phyloP scores from a whole-genome alignment of 768 basidiomycete genomes.

The Hypholoma sublateritium region DNA sequence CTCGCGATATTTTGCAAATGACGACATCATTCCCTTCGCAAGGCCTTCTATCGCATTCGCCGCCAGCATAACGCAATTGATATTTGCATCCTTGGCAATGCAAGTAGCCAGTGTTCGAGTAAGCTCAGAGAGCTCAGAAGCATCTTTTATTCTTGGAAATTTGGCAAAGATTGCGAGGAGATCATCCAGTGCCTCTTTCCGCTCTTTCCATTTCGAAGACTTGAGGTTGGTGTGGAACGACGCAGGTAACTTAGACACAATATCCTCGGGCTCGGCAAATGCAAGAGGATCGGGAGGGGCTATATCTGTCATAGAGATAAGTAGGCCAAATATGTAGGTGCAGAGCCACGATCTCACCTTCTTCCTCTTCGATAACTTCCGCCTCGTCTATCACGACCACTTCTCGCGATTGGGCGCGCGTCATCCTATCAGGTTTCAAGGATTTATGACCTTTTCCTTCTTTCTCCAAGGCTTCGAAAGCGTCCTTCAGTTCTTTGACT shows the following conservation, averaged over 20 bases:
- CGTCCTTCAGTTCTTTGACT: slow-evolving; percentile 91
- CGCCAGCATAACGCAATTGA: slow-evolving; percentile 91
- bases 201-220: slow-evolving; percentile 98
- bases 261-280: slow-evolving; percentile 79
- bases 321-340: slow-evolving; percentile 1
- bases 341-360: slow-evolving; percentile 37
- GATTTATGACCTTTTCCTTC: slow-evolving; percentile 84
- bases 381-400: slow-evolving; percentile 44
- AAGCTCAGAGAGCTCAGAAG: slow-evolving; percentile 74
- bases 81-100: slow-evolving; percentile 88
- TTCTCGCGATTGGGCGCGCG: slow-evolving; percentile 75
- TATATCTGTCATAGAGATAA: slow-evolving; percentile 33
- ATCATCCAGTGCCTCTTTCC: slow-evolving; percentile 89
- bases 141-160: slow-evolving; percentile 77
- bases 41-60: slow-evolving; percentile 83
- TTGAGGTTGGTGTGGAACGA: slow-evolving; percentile 73
- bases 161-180: slow-evolving; percentile 67
- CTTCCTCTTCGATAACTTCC: slow-evolving; percentile 41
- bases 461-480: slow-evolving; percentile 81
- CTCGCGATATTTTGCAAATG: slow-evolving; percentile 77
- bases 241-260: slow-evolving; percentile 72
- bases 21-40: slow-evolving; percentile 73
- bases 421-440: slow-evolving; percentile 77
- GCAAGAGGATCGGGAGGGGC: slow-evolving; percentile 73
- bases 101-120: slow-evolving; percentile 75